phyloP scores from a whole-genome alignment of 1,284 basidiomycete species.

The Sanguinoderma infundibulare region DNA sequence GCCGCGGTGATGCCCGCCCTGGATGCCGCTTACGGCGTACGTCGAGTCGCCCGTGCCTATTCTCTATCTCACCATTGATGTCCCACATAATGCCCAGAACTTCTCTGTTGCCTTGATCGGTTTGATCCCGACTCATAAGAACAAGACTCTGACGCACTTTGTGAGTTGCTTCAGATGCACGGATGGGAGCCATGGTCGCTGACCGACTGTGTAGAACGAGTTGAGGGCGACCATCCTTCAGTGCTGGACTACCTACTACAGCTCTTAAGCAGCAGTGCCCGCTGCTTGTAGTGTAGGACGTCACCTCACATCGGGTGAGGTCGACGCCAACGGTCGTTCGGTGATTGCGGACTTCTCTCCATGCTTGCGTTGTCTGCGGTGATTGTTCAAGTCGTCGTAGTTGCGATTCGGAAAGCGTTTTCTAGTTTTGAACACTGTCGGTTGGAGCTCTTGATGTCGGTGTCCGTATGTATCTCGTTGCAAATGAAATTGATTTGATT shows the following conservation, averaged over 20 bases:
- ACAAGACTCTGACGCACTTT: neutral
- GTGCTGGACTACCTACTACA: neutral
- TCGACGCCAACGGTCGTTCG: neutral
- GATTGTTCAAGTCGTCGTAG: neutral
- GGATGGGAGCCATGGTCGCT: neutral
- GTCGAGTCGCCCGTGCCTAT: neutral
- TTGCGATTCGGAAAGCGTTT: no score
- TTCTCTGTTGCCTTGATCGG: neutral
- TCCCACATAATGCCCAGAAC: neutral
- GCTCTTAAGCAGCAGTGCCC: neutral
- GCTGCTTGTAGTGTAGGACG: neutral
- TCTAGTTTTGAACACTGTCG: no score
- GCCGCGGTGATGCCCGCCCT: neutral
- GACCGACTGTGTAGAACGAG: neutral
- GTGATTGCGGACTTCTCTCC: neutral
- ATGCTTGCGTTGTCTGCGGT: neutral
- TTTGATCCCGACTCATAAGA: neutral
- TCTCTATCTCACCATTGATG: neutral
- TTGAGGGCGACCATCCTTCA: neutral
- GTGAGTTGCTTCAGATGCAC: neutral
- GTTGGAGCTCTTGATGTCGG: neutral
- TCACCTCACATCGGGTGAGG: neutral
- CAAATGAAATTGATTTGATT: no score
- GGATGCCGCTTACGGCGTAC: neutral
- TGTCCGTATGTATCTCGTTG: neutral